Evolutionary conservation across 2,329 filamentous ascomycete species (phyloP), one percentile per base, ranked within the genome.

Genomic region (Diaporthe ampelina): DNA sequence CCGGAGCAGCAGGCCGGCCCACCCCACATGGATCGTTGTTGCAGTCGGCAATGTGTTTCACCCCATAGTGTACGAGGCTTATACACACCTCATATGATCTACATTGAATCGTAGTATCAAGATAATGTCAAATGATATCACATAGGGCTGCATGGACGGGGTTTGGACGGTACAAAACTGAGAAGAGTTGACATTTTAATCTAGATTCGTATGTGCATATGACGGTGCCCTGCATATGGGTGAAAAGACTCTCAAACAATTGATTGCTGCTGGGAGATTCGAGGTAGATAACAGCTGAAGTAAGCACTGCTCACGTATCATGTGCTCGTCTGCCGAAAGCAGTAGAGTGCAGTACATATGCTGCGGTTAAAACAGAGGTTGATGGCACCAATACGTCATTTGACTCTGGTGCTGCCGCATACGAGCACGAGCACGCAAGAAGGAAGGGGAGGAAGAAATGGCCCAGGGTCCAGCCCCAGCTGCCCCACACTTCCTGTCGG

Each of bases 391-490:
- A 35, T 68, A 68, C 63, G 63, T 68, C 63, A 68, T 68, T 67
- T 52, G 32, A 54, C 48, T 19, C n/a, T 67, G 29, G 9, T 37
- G 6, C 21, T 6, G 24, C 48, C 9, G 48, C 48, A 24, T 24
- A 24, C 48, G 6, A 52, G 48, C 48, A 26, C n/a, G 4, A 26
- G 48, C 48, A 52, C 48, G 48, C 48, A 24, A 52, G 29, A 13
- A 19, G 45, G 29, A 13, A 37, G 26, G 19, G 21, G 7, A 26
- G 21, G n/a, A 37, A 37, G 32, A 13, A 40, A 15, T 26, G 48
- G 48, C 63, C 32, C 54, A 68, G 63, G 63, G 63, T 68, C 63
- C 63, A 68, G 63, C 63, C 63, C 63, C 63, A 5, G 63, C 45
- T 26, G 35, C 35, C 58, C 58, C 37, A 40, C 58, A 45, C 1